Base-by-base conservation (phyloP, 2,329 filamentous ascomycete species). In the Sporothrix brunneoviolacea region DNA sequence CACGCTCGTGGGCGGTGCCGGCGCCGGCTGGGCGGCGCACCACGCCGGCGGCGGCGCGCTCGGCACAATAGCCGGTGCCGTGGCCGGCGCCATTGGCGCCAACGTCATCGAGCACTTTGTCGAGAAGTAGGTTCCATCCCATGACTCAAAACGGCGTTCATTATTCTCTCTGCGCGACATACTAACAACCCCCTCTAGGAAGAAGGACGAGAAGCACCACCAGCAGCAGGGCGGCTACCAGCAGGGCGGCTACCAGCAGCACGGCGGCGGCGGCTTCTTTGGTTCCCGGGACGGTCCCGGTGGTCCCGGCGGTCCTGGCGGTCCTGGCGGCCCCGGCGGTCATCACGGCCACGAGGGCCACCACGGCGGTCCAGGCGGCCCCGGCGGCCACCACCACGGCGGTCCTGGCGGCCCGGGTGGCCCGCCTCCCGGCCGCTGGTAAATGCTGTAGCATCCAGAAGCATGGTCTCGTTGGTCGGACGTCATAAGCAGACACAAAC, bases 1-100 rank as follows among this genome's bases (percentile, higher is more conserved):
- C 2, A 72, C 76, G 3, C 59, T 81, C 22, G 57, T 76, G 2
- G 77, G 77, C 19, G 73, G 75, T 48, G 75, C 71, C 16, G 75
- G 69, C 1, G 77, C 74, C n/a, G 77, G 72, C 8, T 79, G 71
- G 59, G 68, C 76, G 0, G 76, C 75, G 0, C 72, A 79, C 62
- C 72, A 76, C 56, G 64, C 76, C 18, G 78, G 77, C 12, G 74
- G 73, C 24, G 76, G 77, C 16, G 55, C 72, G 32, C 60, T 80
- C 22, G 73, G 74, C 19, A 76, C 73, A 3, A 59, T 79, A 2
- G 75, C 70, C 8, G 76, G 74, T 10, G 68, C 72, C 0, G 67
- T 75, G 1, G 73, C 70, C 15, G 78, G 77, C 30, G 76, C 77
- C 1, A 68, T 80, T n/a, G 74, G 72, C 4, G 78, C 77, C 1